These are phyloP conservation scores for Durotheca rogersii DNA, from an alignment of 495 filamentous ascomycete genomes.

Conservation along the genomic window DNA sequence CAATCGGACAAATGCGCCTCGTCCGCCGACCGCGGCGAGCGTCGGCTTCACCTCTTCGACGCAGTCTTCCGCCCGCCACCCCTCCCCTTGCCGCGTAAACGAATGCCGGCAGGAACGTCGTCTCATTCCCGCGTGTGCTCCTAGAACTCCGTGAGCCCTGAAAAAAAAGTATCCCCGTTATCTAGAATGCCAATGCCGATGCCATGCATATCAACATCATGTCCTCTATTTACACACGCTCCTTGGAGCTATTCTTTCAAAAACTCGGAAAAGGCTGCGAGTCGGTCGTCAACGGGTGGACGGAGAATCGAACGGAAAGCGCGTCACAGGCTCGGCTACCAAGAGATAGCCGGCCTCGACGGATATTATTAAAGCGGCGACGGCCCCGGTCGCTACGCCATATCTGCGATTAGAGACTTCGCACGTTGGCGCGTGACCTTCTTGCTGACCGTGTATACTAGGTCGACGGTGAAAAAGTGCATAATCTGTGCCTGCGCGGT, in stretches of 20 bases:
- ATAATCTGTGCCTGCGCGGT: conserved; percentile 61
- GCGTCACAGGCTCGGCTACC: conserved; percentile 9
- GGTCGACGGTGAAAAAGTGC: conserved; percentile 65
- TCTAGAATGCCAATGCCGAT: conserved; percentile 56
- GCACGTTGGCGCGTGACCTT: conserved; percentile 54
- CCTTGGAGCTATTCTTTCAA: conserved; percentile 37
- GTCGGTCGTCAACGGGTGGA: conserved; percentile 30
- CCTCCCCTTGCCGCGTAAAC: conserved; percentile 35
- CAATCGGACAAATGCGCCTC: conserved; percentile 32
- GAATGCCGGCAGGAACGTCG: conserved; percentile 37
- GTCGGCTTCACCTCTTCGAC: conserved; percentile 16
- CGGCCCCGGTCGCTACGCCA: conserved; percentile 40
- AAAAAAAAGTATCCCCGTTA: conserved; percentile 43
- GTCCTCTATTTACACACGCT: conserved; percentile 51
- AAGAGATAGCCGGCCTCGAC: conserved; percentile 10
- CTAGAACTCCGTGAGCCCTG: conserved; percentile 50
- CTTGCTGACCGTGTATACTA: conserved; percentile 68
- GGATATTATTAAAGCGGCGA: conserved; percentile 27
- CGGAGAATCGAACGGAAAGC: conserved; percentile 35
- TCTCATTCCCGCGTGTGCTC: conserved; percentile 42
- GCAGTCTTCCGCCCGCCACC: conserved; percentile 8
- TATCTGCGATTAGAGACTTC: conserved; percentile 44
- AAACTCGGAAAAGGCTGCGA: conserved; percentile 32
- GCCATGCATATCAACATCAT: conserved; percentile 57
- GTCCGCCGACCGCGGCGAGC: conserved; percentile 23